A percentile compares a stretch with the other conserved stretches of the same genome.
Evolutionary conservation across 192 early-diverging fungal genomes (phyloP).

Genomic region (Backusella mclennaniae): DNA sequence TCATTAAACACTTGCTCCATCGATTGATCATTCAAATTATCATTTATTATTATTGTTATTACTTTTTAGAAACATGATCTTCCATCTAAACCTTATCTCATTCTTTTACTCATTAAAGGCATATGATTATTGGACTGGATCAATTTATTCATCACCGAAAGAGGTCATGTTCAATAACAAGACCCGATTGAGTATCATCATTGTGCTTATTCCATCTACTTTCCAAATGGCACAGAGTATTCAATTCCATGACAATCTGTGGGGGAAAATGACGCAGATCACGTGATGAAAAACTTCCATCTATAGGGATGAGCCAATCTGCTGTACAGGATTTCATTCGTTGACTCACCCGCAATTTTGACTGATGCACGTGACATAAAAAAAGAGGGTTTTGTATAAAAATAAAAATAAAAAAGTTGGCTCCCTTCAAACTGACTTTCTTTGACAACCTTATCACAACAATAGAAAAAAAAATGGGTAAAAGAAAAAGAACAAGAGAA

Average conservation of each 20-base stretch:
- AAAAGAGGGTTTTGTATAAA: background rate
- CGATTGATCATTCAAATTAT: no score
- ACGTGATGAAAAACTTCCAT: background rate
- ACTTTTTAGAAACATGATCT: background rate
- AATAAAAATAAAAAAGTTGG: background rate
- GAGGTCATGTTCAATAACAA: no score
- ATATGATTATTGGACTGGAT: no score
- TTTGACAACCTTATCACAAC: background rate
- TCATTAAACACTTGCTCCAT: no score
- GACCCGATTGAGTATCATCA: no score
- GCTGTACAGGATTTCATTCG: background rate
- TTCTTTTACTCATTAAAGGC: no score
- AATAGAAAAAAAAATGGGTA: background rate
- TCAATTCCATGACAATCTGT: no score
- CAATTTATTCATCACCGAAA: no score
- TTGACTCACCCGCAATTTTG: background rate
- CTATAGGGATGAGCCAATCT: background rate
- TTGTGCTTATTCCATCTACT: no score
- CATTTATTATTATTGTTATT: no score
- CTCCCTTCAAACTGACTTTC: background rate
- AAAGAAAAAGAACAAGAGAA: background rate
- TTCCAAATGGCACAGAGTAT: no score
- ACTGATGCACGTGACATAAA: background rate
- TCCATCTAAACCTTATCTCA: background rate
- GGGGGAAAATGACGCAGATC: background rate